Conservation (phyloP, 179 eudicot species). For the Amaranthus tricolor region DNA sequence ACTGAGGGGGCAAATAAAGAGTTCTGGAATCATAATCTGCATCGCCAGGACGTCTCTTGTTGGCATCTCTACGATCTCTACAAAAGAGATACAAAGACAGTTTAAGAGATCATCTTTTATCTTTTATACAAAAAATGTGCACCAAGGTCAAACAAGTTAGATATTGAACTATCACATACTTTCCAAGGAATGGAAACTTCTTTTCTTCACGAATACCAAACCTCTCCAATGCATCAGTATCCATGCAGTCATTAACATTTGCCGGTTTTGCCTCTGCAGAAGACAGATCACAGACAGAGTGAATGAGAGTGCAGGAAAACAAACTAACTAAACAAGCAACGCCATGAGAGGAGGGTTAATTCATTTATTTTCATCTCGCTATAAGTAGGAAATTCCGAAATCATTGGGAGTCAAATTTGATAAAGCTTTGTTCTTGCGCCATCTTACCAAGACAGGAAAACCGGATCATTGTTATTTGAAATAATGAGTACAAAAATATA, state of each 20-base stretch:
- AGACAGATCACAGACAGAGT: neutral
- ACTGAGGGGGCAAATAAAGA: constrained; percentile 73
- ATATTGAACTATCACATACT: constrained; percentile 46
- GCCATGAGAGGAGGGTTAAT: too few species aligned
- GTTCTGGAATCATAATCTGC: constrained; percentile 78
- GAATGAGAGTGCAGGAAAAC: neutral
- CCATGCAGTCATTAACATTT: constrained; percentile 29
- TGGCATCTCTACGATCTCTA: constrained; percentile 80
- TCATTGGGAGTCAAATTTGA: neutral
- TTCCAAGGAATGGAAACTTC: constrained; percentile 71
- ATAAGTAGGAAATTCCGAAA: neutral
- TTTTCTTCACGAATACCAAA: constrained; percentile 73
- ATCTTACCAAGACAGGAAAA: neutral
- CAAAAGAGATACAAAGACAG: constrained; percentile 18
- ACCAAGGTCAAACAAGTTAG: too few species aligned
- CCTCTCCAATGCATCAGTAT: constrained; percentile 57
- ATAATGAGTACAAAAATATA: neutral
- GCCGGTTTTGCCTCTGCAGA: constrained; percentile 46
- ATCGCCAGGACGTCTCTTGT: constrained; percentile 67
- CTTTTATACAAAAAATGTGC: neutral
- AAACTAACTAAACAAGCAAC: neutral
- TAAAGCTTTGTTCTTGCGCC: neutral
- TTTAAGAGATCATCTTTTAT: neutral
- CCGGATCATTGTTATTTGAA: neutral
- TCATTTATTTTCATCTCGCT: neutral